Evolutionary conservation across 176 grass and related monocot genomes (phyloP), one percentile per base, ranked within the genome.

Genomic region (Avena sativa): DNA sequence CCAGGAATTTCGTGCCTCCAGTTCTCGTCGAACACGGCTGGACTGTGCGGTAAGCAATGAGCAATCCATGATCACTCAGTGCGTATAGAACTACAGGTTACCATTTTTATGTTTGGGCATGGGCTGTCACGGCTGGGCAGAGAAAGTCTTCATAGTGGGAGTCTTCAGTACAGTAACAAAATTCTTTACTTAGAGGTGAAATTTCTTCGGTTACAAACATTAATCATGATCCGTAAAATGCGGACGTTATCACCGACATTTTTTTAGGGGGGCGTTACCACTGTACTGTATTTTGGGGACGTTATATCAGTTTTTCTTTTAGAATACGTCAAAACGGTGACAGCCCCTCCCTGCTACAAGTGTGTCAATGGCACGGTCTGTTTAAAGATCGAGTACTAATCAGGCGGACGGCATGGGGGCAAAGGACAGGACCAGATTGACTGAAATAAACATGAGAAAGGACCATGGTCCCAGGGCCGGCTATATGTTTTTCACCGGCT

Each of bases 181-280:
- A 15, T 43, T 14, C 2, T 15, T 34, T 53, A 43, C 30, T 70
- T 75, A 16, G 6, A 3, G 46, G 72, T 51, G 12, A 74, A 53
- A 76, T 50, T 76, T 53, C 48, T 30, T 76, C 48, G 28, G 38
- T 63, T 26, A 26, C 78, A 16, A 6, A n/a, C 76, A 57, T 20
- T 23, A 15, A 79, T 60, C 77, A 43, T 79, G 56, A 14, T 61
- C 57, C 26, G 26, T 77, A 66, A 56, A 56, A 80, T 80, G 8
- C n/a, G 12, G 58, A 80, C 38, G n/a, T 12, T 81, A 30, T 60
- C 47, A 23, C 12, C 9, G 6, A 12, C 13, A 0, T 49, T 4
- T 16, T 74, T 1, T 0, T 23, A 0, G 1, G 4, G 44, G 44
- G 8, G 9, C 46, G 46, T 47, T 47, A n/a, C 55, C 55, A 58